Conservation (phyloP, 805 yeast species). For the Blastobotrys robertii region DNA sequence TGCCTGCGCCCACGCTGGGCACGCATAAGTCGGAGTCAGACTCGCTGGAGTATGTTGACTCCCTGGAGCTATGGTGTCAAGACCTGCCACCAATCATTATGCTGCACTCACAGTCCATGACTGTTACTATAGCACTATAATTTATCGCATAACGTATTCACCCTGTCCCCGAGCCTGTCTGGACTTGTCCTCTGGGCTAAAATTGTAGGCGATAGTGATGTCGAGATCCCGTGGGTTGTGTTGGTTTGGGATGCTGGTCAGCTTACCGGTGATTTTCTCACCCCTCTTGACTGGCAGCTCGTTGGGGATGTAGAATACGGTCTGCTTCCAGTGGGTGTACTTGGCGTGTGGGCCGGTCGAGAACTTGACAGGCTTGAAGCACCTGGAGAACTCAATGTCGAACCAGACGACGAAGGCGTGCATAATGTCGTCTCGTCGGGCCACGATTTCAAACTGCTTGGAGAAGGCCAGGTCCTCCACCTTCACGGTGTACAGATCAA, state of each 20-base stretch:
- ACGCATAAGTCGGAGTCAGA: constrained; percentile 63
- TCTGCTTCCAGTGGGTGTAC: constrained; percentile 98
- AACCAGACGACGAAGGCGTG: constrained; percentile 94
- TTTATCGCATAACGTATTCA: constrained; percentile 62
- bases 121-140: constrained; percentile 86
- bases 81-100: constrained; percentile 75
- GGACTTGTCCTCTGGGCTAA: constrained; percentile 35
- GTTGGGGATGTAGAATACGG: constrained; percentile 81
- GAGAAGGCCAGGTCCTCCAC: constrained; percentile 74
- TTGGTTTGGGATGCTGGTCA: constrained; percentile 68
- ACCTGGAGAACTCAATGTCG: constrained; percentile 73
- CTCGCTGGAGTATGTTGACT: constrained; percentile 64
- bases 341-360: constrained; percentile 91
- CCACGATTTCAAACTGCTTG: constrained; percentile 57
- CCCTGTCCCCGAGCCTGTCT: constrained; percentile 52
- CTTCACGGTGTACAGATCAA: constrained; percentile 84
- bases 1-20: constrained; percentile 82
- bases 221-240: constrained; percentile 85
- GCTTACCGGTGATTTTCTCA: constrained; percentile 60
- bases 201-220: constrained; percentile 53
- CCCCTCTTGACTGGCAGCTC: constrained; percentile 69
- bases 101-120: constrained; percentile 86
- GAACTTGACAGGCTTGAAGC: constrained; percentile 47
- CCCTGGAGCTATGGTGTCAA: constrained; percentile 70
- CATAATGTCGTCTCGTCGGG: constrained; percentile 68